A percentile compares a stretch with the other conserved stretches of the same genome.
phyloP scores from a whole-genome alignment of 306 rosid species.

The Quercus aquifolioides region DNA sequence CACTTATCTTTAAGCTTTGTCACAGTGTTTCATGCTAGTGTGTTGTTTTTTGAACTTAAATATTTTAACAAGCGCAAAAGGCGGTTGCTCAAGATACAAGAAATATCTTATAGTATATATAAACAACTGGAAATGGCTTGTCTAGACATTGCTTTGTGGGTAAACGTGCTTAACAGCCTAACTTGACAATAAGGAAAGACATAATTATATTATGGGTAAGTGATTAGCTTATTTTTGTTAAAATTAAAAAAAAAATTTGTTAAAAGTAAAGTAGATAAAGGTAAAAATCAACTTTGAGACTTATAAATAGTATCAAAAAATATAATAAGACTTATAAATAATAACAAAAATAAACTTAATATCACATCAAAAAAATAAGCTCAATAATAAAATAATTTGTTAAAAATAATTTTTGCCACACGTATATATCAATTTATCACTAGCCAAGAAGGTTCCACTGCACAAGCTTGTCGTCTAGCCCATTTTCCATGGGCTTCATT shows the following conservation, averaged over 20 bases:
- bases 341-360: too few species aligned
- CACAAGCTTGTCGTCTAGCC: background rate
- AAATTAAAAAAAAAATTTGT: too few species aligned
- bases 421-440: background rate
- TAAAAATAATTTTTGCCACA: too few species aligned
- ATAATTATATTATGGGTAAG: background rate
- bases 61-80: background rate
- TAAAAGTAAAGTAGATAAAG: too few species aligned
- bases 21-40: conserved; percentile 32
- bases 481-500: background rate
- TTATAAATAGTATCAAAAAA: fast-evolving
- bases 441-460: background rate
- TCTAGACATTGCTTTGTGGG: conserved; percentile 25
- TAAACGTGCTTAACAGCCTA: conserved; percentile 8
- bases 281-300: fast-evolving
- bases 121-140: conserved; percentile 24
- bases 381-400: too few species aligned
- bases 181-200: background rate
- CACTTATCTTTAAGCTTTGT: conserved; percentile 27
- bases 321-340: fast-evolving
- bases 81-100: conserved; percentile 29
- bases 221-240: too few species aligned
- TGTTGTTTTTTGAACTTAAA: conserved; percentile 15
- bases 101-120: background rate
- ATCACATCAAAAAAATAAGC: too few species aligned